phyloP scores from a whole-genome alignment of 2,329 filamentous ascomycete species.

The Fusarium pseudograminearum region DNA sequence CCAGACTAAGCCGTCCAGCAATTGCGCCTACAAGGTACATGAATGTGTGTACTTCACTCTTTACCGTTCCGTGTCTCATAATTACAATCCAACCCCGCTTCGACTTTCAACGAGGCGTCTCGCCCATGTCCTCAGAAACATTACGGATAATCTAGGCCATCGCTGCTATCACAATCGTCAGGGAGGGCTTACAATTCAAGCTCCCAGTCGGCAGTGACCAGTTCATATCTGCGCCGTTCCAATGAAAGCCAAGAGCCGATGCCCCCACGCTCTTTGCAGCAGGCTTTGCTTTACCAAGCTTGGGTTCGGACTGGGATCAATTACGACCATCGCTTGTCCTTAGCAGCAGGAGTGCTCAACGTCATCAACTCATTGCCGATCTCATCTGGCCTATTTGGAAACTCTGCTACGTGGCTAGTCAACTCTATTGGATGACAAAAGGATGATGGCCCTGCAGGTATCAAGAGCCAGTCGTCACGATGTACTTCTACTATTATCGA shows the following conservation, averaged over 20 bases:
- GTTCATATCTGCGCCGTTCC: slow-evolving; percentile 6
- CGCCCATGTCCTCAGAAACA: slow-evolving; percentile 10
- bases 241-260: slow-evolving; percentile 1
- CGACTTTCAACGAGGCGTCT: slow-evolving; percentile 21
- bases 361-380: slow-evolving; percentile 27
- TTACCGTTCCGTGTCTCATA: slow-evolving; percentile 31
- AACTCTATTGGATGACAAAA: slow-evolving; percentile 4
- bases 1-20: slow-evolving; percentile 22
- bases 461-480: neutral
- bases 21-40: slow-evolving; percentile 9
- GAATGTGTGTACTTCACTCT: slow-evolving; percentile 6
- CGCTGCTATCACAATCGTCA: neutral
- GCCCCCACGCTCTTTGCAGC: slow-evolving; percentile 26
- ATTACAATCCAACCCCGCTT: slow-evolving; percentile 35
- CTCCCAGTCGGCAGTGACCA: slow-evolving; percentile 2
- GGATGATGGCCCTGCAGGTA: neutral
- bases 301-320: slow-evolving; percentile 2
- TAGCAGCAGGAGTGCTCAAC: slow-evolving; percentile 8
- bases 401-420: slow-evolving; percentile 4
- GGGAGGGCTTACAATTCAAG: neutral
- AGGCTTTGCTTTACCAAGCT: neutral
- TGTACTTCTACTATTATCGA: neutral
- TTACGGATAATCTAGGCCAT: neutral
- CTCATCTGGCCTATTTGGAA: slow-evolving; percentile 14
- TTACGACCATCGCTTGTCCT: slow-evolving; percentile 11